Conservation (phyloP, 257 asterid species). For the Cruciata laevipes region DNA sequence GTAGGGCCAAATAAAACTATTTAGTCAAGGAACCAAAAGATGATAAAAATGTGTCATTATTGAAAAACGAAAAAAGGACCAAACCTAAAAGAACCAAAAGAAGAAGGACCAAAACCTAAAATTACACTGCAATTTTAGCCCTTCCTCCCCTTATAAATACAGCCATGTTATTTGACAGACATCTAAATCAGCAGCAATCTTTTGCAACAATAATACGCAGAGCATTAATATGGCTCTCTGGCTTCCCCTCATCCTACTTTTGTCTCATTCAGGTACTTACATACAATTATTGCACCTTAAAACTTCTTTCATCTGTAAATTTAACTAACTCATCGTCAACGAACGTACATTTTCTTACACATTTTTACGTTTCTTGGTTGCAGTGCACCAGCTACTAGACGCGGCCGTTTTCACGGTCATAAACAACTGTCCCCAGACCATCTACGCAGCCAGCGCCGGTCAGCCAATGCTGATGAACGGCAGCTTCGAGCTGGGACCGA, state of each 20-base stretch:
- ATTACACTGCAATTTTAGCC: neutral
- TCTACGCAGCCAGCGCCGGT: slow-evolving; percentile 56
- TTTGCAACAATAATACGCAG: neutral
- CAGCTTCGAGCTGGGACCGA: slow-evolving; percentile 37
- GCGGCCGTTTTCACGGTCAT: slow-evolving; percentile 40
- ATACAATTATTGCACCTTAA: too few species aligned
- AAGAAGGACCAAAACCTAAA: neutral
- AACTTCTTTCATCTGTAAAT: too few species aligned
- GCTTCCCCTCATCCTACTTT: slow-evolving; percentile 22
- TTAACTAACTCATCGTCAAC: too few species aligned
- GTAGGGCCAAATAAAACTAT: too few species aligned
- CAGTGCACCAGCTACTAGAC: slow-evolving; percentile 10
- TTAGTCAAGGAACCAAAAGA: too few species aligned
- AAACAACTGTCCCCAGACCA: slow-evolving; percentile 36
- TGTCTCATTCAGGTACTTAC: slow-evolving; percentile 25
- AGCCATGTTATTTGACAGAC: neutral
- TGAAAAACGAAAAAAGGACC: neutral
- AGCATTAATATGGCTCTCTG: slow-evolving; percentile 28
- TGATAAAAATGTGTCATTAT: too few species aligned
- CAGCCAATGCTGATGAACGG: slow-evolving; percentile 41
- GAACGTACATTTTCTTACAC: neutral
- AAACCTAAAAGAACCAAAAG: too few species aligned
- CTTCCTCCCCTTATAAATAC: neutral
- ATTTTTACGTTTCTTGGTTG: neutral
- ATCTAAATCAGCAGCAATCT: neutral